Evolutionary conservation across 306 rosid genomes (phyloP), one percentile per base, ranked within the genome.

Genomic region (Potentilla sterilis): DNA sequence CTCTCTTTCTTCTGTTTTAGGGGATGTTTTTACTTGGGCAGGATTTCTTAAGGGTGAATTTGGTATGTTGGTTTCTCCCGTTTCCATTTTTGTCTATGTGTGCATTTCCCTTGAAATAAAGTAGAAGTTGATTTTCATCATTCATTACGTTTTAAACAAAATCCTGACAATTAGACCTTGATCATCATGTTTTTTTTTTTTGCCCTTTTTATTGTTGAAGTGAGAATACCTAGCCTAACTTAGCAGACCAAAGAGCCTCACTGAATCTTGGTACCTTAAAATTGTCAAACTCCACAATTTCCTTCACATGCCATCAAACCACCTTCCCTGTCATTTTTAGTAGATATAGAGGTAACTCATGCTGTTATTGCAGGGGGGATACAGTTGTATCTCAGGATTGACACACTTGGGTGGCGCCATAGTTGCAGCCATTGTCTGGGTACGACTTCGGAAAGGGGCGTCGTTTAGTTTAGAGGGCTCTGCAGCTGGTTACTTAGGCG

Each of bases 391-490:
- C 77, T 85, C 98, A 51, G 95, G 98, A 77, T 69, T 96, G 69
- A 86, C 93, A 35, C 96, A 92, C 79, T 83, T 94, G 75, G 98
- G 97, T 13, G 98, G 98, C 70, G 90, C 94, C 28, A 89, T 85
- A 55, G 96, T 90, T 78, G 98, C 97, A 65, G 95, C 96, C 83
- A 42, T 87, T 55, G 88, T 91, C 37, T 94, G 96, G 97, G 87
- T 87, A 13, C 64, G 86, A 72, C 35, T 90, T 71, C 82, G 95
- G 67, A 89, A 89, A 22, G 84, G 88, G 95, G 69, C 84, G 91
- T 67, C 87, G 35, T 69, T 67, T 21, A 14, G 54, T 40, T 6
- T 19, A 38, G 42, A 4, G 2, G 28, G 49, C 43, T 48, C 46
- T 55, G 46, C 68, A n/a, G 55, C 55, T 49, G 34, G 69, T 70